Base-by-base conservation (phyloP, 768 basidiomycete genomes). In the Podaxis rugospora region DNA sequence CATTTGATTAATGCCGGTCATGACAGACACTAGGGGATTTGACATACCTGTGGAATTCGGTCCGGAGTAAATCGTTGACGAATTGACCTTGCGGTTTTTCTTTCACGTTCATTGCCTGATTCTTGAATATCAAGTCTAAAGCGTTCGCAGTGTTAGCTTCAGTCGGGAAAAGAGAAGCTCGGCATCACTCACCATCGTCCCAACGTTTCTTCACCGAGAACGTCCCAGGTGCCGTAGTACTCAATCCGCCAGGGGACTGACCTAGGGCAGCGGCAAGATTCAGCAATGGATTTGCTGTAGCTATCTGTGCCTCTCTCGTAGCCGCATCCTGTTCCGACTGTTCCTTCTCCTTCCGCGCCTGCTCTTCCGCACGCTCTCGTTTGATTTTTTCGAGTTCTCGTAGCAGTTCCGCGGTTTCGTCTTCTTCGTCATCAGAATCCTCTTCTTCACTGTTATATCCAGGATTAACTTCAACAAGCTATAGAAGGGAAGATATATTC, bases 371-470 rank as follows among this genome's bases (percentile, higher is more conserved):
- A 9, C 96, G 83, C 69, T 98, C 95, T 51, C 88, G 88, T 75
- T 97, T 98, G 66, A 98, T 98, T 78, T 96, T 98, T 75, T 97
- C 96, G n/a, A 99, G 81, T 72, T 99, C 97, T 25, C 94, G 87
- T 63, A 99, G 79, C 23, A 99, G 80, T 68, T 97, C 96, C 0
- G 94, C 94, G 0, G 94, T 93, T 57, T 96, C 93, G 67, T 94
- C 92, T 64, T 96, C 95, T 7, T 92, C 90, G 16, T 89, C 83
- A 10, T 79, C 78, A 0, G 71, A 77, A 23, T 87, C 85, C 5
- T 82, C 80, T 6, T 83, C 83, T 37, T 86, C 85, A 55, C 78
- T 81, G 62, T 47, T 56, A 4, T 55, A 4, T 14, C 14, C 11
- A 56, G 40, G n/a, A 16, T 47, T 16, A 58, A 14, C 11, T 46